A percentile compares a stretch with the other conserved stretches of the same genome.
Evolutionary conservation across 208 protist genomes (phyloP).

Genomic region (Trichomonas tenax): DNA sequence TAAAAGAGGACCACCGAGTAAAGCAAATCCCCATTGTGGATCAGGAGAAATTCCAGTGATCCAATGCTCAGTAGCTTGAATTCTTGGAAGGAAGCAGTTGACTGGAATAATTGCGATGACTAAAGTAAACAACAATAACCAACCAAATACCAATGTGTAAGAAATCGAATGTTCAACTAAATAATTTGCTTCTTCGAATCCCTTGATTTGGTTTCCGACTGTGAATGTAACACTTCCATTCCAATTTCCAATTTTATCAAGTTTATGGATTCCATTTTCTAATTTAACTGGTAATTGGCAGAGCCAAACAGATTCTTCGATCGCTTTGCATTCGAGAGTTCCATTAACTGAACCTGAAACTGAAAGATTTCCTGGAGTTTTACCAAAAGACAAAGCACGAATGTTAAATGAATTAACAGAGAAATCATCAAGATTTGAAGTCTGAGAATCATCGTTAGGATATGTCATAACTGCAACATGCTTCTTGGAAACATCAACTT

Average conservation of each 20-base stretch:
- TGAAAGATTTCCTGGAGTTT: background rate
- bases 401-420: background rate
- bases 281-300: background rate
- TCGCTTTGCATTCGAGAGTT: background rate
- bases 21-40: background rate
- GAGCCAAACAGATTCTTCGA: background rate
- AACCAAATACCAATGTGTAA: background rate
- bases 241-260: background rate
- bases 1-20: background rate
- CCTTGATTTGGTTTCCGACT: too few species aligned
- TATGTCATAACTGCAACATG: background rate
- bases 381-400: background rate
- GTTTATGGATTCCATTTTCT: background rate
- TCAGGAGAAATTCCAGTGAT: background rate
- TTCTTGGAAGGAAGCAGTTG: background rate
- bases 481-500: background rate
- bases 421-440: background rate
- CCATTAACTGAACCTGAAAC: background rate
- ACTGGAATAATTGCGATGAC: background rate
- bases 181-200: background rate
- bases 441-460: background rate
- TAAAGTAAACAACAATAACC: background rate
- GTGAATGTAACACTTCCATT: background rate
- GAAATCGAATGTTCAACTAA: too few species aligned
- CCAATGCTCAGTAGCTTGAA: background rate